These are phyloP conservation scores for Paraphoma chrysanthemicola DNA, from an alignment of 2,329 filamentous ascomycete genomes.

Conservation along the genomic window DNA sequence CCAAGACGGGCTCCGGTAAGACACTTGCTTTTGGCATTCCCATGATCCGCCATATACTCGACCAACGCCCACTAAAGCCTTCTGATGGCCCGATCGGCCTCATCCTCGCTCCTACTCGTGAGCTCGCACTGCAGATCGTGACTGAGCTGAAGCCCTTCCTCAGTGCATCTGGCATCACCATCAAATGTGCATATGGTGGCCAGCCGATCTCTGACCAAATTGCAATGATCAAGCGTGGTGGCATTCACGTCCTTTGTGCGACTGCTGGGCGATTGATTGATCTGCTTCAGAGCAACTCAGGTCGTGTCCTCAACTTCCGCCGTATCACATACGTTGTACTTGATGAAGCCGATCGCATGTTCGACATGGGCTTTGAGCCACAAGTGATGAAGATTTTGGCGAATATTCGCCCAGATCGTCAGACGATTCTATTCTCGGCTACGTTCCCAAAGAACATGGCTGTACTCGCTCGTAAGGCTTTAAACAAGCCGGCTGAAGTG, in stretches of 20 bases:
- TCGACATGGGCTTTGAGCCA: conserved; percentile 99
- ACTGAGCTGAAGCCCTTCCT: conserved; percentile 94
- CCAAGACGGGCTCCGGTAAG: conserved; percentile 97
- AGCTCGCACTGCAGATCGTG: conserved; percentile 92
- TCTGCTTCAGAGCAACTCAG: conserved; percentile 88
- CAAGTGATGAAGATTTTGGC: conserved; percentile 97
- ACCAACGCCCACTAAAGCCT: conserved; percentile 81
- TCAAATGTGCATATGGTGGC: conserved; percentile 92
- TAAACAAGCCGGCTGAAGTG: conserved; percentile 87
- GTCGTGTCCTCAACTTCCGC: conserved; percentile 89
- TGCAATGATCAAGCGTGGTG: conserved; percentile 91
- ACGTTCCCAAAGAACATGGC: conserved; percentile 96
- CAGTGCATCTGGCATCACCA: conserved; percentile 82
- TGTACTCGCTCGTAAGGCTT: conserved; percentile 83
- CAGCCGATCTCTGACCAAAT: conserved; percentile 98
- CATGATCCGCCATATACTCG: conserved; percentile 98
- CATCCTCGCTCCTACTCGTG: conserved; percentile 92
- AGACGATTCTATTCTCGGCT: conserved; percentile 94
- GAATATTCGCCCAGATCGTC: conserved; percentile 88
- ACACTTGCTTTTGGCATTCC: conserved; percentile 94
- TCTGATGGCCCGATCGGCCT: conserved; percentile 87
- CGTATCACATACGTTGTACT: conserved; percentile 93
- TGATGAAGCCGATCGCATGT: conserved; percentile 98
- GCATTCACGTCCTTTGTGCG: conserved; percentile 86
- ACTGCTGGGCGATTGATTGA: conserved; percentile 97